phyloP scores from a whole-genome alignment of 176 grass and related monocot genomes.

The Areca catechu region DNA sequence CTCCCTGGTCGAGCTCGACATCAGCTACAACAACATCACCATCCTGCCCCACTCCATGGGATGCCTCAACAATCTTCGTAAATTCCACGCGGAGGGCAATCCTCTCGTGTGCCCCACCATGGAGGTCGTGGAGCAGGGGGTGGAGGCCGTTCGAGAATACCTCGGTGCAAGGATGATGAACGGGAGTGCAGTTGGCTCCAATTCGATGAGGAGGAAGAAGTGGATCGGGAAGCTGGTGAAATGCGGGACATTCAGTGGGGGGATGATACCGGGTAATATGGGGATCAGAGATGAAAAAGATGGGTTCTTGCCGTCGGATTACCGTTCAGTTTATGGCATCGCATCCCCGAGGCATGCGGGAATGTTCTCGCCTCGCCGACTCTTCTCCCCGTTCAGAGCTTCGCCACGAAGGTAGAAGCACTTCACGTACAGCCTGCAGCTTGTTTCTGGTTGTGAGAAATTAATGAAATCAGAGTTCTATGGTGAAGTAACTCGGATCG shows the following conservation, averaged over 20 bases:
- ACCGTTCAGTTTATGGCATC: conserved; percentile 50
- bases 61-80: conserved; percentile 17
- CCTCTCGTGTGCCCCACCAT: conserved; percentile 13
- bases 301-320: conserved; percentile 60
- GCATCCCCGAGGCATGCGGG: conserved; percentile 61
- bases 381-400: conserved; percentile 59
- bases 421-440: too few relatives aligned
- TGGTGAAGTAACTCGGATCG: too few relatives aligned
- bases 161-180: conserved; percentile 11
- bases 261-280: conserved; percentile 29
- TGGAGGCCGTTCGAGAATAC: conserved; percentile 11
- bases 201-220: neutral
- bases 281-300: conserved; percentile 28
- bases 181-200: neutral
- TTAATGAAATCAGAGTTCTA: too few relatives aligned
- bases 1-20: conserved; percentile 18
- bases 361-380: conserved; percentile 61
- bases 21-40: conserved; percentile 25
- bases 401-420: conserved; percentile 31
- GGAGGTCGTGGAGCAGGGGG: conserved; percentile 15
- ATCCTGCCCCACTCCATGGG: conserved; percentile 22
- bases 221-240: conserved; percentile 17
- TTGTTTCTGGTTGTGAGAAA: too few relatives aligned
- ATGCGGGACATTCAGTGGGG: conserved; percentile 8
- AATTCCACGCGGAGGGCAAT: conserved; percentile 22